Conservation (phyloP, 2,329 filamentous ascomycete genomes). For the Penicillium occitanis region DNA sequence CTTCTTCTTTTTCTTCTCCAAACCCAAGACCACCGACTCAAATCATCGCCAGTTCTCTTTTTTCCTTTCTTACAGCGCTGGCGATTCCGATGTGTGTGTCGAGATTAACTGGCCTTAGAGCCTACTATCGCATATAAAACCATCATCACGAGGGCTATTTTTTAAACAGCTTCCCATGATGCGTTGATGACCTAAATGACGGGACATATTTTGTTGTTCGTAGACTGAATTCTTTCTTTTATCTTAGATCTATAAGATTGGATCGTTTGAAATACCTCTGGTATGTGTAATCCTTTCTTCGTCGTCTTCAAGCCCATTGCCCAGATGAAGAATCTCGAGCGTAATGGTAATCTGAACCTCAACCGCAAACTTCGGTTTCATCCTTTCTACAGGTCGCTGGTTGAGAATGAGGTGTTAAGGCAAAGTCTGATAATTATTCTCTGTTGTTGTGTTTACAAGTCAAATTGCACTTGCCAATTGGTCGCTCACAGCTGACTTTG, state of each 20-base stretch:
- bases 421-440: conserved; percentile 41
- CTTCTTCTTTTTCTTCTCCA: conserved; percentile 39
- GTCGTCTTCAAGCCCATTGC: conserved; percentile 14
- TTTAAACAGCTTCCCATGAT: conserved; percentile 39
- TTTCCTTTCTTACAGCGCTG: conserved; percentile 58
- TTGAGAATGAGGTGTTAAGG: conserved; percentile 46
- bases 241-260: not conserved
- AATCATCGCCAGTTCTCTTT: conserved; percentile 63
- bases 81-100: conserved; percentile 71
- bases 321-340: conserved; percentile 41
- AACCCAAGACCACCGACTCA: conserved; percentile 69
- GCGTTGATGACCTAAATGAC: conserved; percentile 49
- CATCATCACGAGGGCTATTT: conserved; percentile 66
- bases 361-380: conserved; percentile 35
- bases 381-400: conserved; percentile 33
- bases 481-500: conserved; percentile 6
- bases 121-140: conserved; percentile 70
- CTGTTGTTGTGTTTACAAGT: not conserved
- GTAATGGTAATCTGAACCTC: conserved; percentile 49
- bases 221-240: conserved; percentile 13
- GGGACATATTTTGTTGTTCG: conserved; percentile 35
- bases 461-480: not conserved
- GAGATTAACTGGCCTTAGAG: conserved; percentile 55
- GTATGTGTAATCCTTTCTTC: conserved; percentile 21
- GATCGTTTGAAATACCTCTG: not conserved